phyloP scores from a whole-genome alignment of 169 alveolate species.

The Plasmodium gonderi region DNA sequence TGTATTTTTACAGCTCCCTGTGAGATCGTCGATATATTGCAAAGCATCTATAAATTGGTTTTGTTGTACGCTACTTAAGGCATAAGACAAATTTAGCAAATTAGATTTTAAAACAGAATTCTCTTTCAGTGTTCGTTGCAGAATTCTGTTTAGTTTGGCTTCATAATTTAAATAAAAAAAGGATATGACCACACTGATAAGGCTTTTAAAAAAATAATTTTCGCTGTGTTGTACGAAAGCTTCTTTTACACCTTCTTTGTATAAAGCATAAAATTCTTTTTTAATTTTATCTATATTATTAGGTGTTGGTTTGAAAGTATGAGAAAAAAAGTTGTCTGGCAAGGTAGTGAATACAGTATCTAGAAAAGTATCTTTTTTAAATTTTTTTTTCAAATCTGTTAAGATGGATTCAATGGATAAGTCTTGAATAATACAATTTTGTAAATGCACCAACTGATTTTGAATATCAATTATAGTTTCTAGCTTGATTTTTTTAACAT shows the following conservation, averaged over 20 bases:
- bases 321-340: conserved; percentile 50
- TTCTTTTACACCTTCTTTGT: conserved; percentile 46
- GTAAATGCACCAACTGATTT: conserved; percentile 34
- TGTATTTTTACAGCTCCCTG: conserved; percentile 37
- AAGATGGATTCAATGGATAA: conserved; percentile 44
- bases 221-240: conserved; percentile 39
- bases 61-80: conserved; percentile 32
- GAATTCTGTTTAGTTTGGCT: background rate
- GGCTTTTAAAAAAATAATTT: conserved; percentile 22
- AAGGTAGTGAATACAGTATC: conserved; percentile 5
- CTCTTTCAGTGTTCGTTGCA: conserved; percentile 7
- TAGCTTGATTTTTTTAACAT: conserved; percentile 18
- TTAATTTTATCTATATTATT: conserved; percentile 34
- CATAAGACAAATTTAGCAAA: conserved; percentile 51
- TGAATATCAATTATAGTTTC: conserved; percentile 26
- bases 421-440: conserved; percentile 66
- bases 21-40: conserved; percentile 36
- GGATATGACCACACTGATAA: background rate
- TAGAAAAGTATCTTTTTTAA: conserved; percentile 39
- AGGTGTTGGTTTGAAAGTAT: conserved; percentile 21
- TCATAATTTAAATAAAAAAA: conserved; percentile 40
- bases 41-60: conserved; percentile 56
- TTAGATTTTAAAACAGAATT: conserved; percentile 35
- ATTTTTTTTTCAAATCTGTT: conserved; percentile 8
- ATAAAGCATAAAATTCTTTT: conserved; percentile 54